phyloP scores from a whole-genome alignment of 1,139 yeast species.

The Saccharomyces hybrid region DNA sequence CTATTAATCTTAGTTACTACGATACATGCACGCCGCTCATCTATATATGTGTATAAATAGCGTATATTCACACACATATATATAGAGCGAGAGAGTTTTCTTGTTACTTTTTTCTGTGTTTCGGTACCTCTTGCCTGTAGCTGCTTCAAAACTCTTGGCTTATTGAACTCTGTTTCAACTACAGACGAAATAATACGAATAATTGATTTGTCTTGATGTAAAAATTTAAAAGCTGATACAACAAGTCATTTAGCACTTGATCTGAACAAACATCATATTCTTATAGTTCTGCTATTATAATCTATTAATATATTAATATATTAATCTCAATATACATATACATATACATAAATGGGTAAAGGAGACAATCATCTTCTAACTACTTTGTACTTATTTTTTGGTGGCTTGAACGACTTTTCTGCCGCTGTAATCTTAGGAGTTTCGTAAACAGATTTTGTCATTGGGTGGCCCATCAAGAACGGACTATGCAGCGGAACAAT shows the following conservation, averaged over 20 bases:
- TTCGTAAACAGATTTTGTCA: conserved; percentile 64
- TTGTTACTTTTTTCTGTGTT: not conserved
- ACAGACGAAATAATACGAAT: not conserved
- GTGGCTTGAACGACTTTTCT: conserved; percentile 33
- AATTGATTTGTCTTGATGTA: not conserved
- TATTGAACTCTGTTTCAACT: not conserved
- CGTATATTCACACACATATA: not conserved
- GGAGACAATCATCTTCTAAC: conserved; percentile 28
- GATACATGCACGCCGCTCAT: conserved; percentile 1
- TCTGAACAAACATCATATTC: too few species aligned
- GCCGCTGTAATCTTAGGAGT: conserved; percentile 41
- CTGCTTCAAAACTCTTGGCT: not conserved
- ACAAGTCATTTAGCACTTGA: not conserved
- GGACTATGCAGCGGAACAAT: conserved; percentile 81
- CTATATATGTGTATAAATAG: not conserved
- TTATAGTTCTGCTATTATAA: too few species aligned
- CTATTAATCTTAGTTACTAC: not conserved
- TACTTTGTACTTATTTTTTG: conserved; percentile 39
- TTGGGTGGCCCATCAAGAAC: conserved; percentile 76
- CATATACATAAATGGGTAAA: not conserved
- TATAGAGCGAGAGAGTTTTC: not conserved
- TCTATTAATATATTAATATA: too few species aligned
- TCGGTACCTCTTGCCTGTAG: not conserved
- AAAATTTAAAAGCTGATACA: not conserved
- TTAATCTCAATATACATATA: not conserved